Evolutionary conservation across 2,329 filamentous ascomycete genomes (phyloP), one percentile per base, ranked within the genome.

Genomic region (Myriosclerotinia duriaeana): DNA sequence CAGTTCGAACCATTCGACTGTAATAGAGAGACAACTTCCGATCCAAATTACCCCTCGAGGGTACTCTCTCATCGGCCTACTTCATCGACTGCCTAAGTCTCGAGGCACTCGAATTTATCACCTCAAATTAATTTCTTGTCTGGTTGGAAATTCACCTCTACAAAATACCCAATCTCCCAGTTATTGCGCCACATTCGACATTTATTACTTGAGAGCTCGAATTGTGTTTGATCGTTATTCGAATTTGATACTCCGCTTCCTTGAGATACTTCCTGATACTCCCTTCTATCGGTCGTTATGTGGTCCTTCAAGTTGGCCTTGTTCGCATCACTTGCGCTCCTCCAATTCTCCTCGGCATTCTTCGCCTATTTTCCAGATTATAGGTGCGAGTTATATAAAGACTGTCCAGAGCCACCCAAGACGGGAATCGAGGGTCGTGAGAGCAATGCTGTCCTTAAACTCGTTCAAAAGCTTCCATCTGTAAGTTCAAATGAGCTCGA

Each of bases 311-410:
- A 60, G 2, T 53, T 42, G 6, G n/a, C 50, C n/a, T 26, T 65
- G 17, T 42, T 60, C 14, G 46, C 38, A 48, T 34, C 42, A 44
- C 22, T 64, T 55, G 34, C 66, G 22, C 30, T 61, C 34, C 14
- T 61, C 54, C 67, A 69, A 30, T 62, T 56, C 42, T 67, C 71
- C 30, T 56, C 67, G 5, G 74, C 75, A 20, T 75, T 73, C 62
- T 76, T 67, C 62, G 67, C 68, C 17, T 76, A 67, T 36, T 67
- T 70, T 36, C 74, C 74, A 8, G 64, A 66, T 17, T 74, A 72
- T 58, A 65, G 67, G 65, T 75, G 72, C 59, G 53, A 67, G 5
- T 30, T 30, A 36, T 53, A 65, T 9, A 42, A 40, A 6, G n/a
- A 53, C 26, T 26, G 46, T 7, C 56, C 20, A 30, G 22, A n/a